These are phyloP conservation scores for Dillenia suffruticosa DNA, from an alignment of 164 flowering plant genomes.

Conservation along the genomic window DNA sequence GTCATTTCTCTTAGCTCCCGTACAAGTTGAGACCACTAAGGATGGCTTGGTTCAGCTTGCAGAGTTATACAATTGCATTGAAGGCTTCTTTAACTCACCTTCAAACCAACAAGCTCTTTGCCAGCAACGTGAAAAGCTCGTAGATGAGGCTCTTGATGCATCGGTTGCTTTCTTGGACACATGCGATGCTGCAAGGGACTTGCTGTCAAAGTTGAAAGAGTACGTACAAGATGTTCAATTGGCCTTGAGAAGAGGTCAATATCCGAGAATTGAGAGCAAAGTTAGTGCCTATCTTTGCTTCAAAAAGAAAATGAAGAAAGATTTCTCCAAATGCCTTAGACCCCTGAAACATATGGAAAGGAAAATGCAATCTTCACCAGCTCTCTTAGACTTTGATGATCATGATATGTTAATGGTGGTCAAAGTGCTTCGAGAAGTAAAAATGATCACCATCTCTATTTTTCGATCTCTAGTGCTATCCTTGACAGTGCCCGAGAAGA, in stretches of 20 bases:
- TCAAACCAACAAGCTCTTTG: constrained; percentile 14
- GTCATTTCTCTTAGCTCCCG: neutral
- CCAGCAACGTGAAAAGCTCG: constrained; percentile 5
- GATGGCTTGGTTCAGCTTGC: constrained; percentile 16
- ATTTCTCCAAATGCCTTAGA: constrained; percentile 7
- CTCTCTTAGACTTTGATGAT: constrained; percentile 8
- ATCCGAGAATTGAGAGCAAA: constrained; percentile 11
- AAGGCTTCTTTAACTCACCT: constrained; percentile 14
- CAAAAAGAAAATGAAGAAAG: constrained; percentile 22
- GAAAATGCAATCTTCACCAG: neutral
- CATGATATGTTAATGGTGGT: constrained; percentile 13
- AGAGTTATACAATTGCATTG: constrained; percentile 20
- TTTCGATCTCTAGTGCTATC: constrained; percentile 28
- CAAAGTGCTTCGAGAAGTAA: constrained; percentile 31
- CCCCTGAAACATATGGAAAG: constrained; percentile 21
- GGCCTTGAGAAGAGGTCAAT: constrained; percentile 17
- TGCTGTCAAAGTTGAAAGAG: constrained; percentile 8
- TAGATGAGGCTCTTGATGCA: constrained; percentile 23
- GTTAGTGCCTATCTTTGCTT: constrained; percentile 8
- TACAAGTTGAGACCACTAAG: constrained; percentile 8
- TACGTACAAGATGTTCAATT: constrained; percentile 22
- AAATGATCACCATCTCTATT: constrained; percentile 19
- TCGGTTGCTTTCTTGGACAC: constrained; percentile 27
- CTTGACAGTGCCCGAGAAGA: constrained; percentile 20
- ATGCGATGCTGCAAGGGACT: constrained; percentile 17